Percentiles rank a stretch among this genome's conserved stretches.
These are phyloP conservation scores for Plantago coronopus DNA, from an alignment of 305 asterid genomes.

Conservation along the genomic window DNA sequence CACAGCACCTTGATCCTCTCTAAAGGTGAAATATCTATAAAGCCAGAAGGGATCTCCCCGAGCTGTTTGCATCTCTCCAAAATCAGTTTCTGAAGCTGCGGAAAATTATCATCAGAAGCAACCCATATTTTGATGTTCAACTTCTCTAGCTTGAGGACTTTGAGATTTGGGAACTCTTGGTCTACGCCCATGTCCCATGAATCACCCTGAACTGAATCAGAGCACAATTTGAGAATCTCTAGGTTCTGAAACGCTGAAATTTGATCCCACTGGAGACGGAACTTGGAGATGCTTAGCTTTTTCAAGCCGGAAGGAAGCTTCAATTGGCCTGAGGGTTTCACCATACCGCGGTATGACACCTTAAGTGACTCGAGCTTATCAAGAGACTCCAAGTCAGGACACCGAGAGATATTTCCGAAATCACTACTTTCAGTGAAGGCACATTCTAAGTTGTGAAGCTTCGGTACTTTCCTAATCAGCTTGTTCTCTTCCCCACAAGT, in stretches of 20 bases:
- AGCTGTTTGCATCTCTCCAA: slow-evolving; percentile 8
- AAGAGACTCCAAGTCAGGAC: slow-evolving; percentile 10
- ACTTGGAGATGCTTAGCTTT: slow-evolving; percentile 17
- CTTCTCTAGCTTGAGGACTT: slow-evolving; percentile 2
- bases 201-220: slow-evolving; percentile 2
- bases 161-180: slow-evolving; percentile 14
- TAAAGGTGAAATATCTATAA: neutral
- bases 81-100: slow-evolving; percentile 8
- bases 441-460: slow-evolving; percentile 17
- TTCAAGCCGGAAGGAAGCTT: slow-evolving; percentile 15
- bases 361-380: slow-evolving; percentile 21
- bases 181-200: slow-evolving; percentile 14
- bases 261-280: slow-evolving; percentile 17
- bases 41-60: slow-evolving; percentile 13
- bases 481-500: neutral
- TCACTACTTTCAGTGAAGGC: neutral
- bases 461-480: slow-evolving; percentile 10
- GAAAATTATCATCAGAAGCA: slow-evolving; percentile 14
- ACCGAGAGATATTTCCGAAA: neutral
- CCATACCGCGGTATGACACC: neutral
- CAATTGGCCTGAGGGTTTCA: neutral
- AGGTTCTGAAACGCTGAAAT: slow-evolving; percentile 14
- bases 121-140: slow-evolving; percentile 8
- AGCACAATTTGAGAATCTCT: slow-evolving; percentile 22
- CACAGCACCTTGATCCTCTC: slow-evolving; percentile 2